Percentiles rank a stretch among this genome's conserved stretches.
Conservation (phyloP, 345 rosid genomes). For the Lepidium africanum region DNA sequence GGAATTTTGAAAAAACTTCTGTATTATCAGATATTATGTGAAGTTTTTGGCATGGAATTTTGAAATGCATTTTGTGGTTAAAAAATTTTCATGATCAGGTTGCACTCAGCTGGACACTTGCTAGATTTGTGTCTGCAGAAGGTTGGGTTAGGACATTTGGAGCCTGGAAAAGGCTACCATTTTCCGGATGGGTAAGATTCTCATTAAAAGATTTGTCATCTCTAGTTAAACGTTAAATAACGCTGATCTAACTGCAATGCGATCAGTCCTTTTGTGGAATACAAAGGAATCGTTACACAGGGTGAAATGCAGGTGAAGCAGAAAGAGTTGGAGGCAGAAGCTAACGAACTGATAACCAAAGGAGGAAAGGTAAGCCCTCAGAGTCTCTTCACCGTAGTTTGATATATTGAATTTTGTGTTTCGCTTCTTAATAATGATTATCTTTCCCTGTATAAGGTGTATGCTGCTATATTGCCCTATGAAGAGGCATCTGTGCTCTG, state of each 20-base stretch:
- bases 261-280: constrained; percentile 77
- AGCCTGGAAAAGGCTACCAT: constrained; percentile 82
- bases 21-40: no score
- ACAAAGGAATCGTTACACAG: constrained; percentile 54
- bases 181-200: constrained; percentile 70
- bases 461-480: constrained; percentile 47
- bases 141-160: constrained; percentile 61
- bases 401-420: not conserved
- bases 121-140: constrained; percentile 53
- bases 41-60: no score
- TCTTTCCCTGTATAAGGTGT: constrained; percentile 36
- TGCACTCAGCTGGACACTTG: constrained; percentile 92
- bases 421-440: not conserved
- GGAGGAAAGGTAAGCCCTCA: constrained; percentile 53
- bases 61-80: no score
- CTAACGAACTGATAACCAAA: constrained; percentile 47
- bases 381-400: not conserved
- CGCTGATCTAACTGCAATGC: not conserved
- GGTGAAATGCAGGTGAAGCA: constrained; percentile 47
- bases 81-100: constrained; percentile 30
- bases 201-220: not conserved
- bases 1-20: not conserved
- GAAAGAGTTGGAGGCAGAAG: constrained; percentile 59
- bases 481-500: constrained; percentile 61
- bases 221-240: not conserved